Conservation (phyloP, 106 monocot genomes). For the Acorus gramineus region DNA sequence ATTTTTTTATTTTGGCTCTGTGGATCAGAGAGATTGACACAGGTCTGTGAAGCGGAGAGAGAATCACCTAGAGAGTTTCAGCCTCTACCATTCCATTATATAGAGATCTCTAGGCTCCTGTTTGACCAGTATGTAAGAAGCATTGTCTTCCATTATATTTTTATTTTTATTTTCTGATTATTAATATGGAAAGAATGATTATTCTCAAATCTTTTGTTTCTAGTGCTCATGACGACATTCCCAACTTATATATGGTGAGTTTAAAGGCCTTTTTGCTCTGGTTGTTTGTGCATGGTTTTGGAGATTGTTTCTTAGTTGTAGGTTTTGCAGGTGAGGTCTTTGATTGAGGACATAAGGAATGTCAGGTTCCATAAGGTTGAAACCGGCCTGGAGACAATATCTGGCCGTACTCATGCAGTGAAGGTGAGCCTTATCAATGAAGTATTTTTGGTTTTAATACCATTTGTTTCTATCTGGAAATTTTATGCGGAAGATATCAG, state of each 20-base stretch:
- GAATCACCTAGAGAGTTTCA: constrained; percentile 96
- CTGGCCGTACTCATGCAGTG: constrained; percentile 89
- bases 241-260: constrained; percentile 80
- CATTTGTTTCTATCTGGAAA: no score
- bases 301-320: constrained; percentile 1
- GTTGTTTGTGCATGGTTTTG: background rate
- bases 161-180: background rate
- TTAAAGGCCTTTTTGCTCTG: background rate
- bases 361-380: constrained; percentile 97
- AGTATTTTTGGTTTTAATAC: no score
- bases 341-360: constrained; percentile 94
- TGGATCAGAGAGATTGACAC: constrained; percentile 62
- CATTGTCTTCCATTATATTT: background rate
- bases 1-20: constrained; percentile 5
- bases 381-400: constrained; percentile 82
- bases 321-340: constrained; percentile 65
- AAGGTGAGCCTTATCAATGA: constrained; percentile 21
- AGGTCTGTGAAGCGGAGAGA: constrained; percentile 82
- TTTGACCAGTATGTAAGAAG: constrained; percentile 63
- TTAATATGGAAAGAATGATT: constrained; percentile 1
- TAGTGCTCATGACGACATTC: constrained; percentile 85
- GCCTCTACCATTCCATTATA: constrained; percentile 89
- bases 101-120: constrained; percentile 88
- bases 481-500: no score
- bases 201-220: constrained; percentile 11